Conservation (phyloP, 164 flowering plant genomes). For the Sedum album region DNA sequence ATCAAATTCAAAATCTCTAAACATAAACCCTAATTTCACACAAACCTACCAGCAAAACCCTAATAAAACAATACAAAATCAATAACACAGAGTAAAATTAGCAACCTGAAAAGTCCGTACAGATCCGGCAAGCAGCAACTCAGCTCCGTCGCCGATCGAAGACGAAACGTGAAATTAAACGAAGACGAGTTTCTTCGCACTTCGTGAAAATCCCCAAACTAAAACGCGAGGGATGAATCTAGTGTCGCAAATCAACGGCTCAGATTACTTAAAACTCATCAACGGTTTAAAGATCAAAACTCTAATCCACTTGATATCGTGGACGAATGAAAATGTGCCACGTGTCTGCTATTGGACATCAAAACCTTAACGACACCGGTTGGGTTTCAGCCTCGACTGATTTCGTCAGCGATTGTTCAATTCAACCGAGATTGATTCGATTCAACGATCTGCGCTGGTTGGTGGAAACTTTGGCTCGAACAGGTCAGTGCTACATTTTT, state of each 20-base stretch:
- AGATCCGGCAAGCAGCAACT: not conserved
- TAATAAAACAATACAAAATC: not conserved
- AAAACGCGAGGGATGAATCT: not conserved
- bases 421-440: not conserved
- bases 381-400: not conserved
- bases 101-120: not conserved
- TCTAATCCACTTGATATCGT: not conserved
- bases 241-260: not conserved
- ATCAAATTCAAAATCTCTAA: not conserved
- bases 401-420: not conserved
- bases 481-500: not conserved
- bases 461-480: not conserved
- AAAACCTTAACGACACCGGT: not conserved
- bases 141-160: constrained; percentile 7
- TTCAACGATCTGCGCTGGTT: not conserved
- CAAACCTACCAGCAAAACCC: not conserved
- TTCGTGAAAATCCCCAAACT: not conserved
- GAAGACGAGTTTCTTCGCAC: not conserved
- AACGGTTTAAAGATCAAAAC: not conserved
- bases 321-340: not conserved
- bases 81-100: not conserved
- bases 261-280: not conserved
- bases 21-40: constrained; percentile 2
- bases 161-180: not conserved
- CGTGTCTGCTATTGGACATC: not conserved